These are phyloP conservation scores for Meira miltonrushii DNA, from an alignment of 1,284 basidiomycete genomes.

Conservation along the genomic window DNA sequence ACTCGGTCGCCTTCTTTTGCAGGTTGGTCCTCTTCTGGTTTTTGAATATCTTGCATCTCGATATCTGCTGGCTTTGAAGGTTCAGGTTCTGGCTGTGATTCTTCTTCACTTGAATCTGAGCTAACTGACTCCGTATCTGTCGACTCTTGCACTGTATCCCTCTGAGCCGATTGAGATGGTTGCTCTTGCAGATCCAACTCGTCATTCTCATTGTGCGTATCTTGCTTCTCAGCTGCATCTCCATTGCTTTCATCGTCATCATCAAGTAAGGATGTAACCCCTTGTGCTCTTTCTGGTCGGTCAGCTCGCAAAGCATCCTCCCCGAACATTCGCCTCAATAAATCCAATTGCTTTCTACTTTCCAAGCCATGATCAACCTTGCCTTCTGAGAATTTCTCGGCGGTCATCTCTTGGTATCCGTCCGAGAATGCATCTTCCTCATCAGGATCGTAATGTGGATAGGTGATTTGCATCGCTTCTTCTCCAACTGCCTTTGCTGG, in stretches of 20 bases:
- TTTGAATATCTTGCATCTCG: not conserved
- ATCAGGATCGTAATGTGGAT: conserved; percentile 23
- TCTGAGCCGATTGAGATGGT: too few species aligned
- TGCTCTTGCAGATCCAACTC: too few species aligned
- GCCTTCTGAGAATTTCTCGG: not conserved
- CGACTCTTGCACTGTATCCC: too few species aligned
- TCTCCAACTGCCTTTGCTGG: not conserved
- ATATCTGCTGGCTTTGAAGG: not conserved
- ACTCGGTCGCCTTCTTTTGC: conserved; percentile 10
- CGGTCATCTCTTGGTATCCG: conserved; percentile 37
- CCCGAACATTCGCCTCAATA: conserved; percentile 55
- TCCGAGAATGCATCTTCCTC: conserved; percentile 39
- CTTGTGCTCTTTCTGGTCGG: not conserved
- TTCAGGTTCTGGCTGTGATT: too few species aligned
- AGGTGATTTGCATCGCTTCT: not conserved
- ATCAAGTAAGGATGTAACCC: not conserved
- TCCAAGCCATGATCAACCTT: not conserved
- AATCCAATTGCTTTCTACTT: conserved; percentile 9
- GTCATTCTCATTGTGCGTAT: not conserved
- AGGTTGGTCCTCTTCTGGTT: not conserved
- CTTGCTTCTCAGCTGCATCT: not conserved
- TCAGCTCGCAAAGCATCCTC: not conserved
- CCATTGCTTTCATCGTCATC: conserved; percentile 3
- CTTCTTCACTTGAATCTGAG: not conserved
- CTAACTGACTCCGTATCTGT: not conserved